Conservation (phyloP, 305 asterid genomes). For the Ilex paraguariensis region DNA sequence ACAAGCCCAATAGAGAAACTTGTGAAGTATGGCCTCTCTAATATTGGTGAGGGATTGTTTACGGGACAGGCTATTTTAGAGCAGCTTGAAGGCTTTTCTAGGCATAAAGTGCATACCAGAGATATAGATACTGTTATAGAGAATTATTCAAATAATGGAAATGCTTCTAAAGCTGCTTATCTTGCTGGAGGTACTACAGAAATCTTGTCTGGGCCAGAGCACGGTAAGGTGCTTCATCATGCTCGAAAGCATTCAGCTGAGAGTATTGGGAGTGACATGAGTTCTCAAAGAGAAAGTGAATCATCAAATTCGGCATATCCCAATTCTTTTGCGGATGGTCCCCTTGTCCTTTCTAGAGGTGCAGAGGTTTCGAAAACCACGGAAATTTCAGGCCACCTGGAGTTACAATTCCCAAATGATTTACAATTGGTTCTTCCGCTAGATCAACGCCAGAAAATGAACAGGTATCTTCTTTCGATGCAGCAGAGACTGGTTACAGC, state of each 20-base stretch:
- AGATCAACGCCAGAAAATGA: conserved; percentile 86
- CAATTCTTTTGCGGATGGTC: conserved; percentile 11
- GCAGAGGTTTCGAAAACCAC: conserved; percentile 22
- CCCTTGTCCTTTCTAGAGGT: conserved; percentile 28
- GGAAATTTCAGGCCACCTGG: conserved; percentile 16
- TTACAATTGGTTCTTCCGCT: conserved; percentile 65
- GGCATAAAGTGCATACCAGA: conserved; percentile 43
- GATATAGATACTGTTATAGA: conserved; percentile 30
- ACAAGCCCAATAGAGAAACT: conserved; percentile 23
- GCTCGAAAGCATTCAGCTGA: conserved; percentile 61
- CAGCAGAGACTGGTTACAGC: conserved; percentile 78
- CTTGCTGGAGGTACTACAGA: conserved; percentile 17
- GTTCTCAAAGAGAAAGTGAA: conserved; percentile 64
- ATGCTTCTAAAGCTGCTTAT: conserved; percentile 49
- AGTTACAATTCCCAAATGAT: conserved; percentile 57
- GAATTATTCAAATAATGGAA: conserved; percentile 42
- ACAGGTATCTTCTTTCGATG: conserved; percentile 59
- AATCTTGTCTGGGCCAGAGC: conserved; percentile 20
- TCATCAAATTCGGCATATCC: conserved; percentile 24
- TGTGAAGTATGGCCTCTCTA: conserved; percentile 19
- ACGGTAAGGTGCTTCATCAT: conserved; percentile 38
- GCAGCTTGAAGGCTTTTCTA: conserved; percentile 35
- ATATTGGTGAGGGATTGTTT: conserved; percentile 39
- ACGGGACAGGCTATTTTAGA: conserved; percentile 66
- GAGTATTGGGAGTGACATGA: conserved; percentile 74